Conservation (phyloP, 345 rosid species). For the Gynandropsis gynandra region DNA sequence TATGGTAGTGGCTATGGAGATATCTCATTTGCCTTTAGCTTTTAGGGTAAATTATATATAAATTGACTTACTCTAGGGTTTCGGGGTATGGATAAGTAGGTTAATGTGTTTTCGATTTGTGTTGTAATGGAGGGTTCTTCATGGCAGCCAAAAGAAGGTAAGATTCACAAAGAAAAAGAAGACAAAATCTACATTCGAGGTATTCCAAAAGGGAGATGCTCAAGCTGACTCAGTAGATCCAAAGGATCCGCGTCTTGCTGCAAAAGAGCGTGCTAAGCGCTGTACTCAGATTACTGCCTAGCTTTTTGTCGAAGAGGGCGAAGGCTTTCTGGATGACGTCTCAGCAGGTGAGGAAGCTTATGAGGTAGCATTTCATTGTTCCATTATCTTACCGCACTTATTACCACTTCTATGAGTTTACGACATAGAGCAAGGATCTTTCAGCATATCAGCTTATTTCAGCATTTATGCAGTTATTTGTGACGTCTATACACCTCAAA, state of each 20-base stretch:
- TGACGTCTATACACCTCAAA: background rate
- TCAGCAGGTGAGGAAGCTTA: slow-evolving; percentile 57
- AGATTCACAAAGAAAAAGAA: slow-evolving; percentile 96
- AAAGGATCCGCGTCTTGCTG: slow-evolving; percentile 49
- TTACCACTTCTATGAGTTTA: too few relatives aligned
- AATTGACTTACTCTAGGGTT: slow-evolving; percentile 20
- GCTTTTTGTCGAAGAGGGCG: too few relatives aligned
- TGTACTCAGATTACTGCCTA: slow-evolving; percentile 52
- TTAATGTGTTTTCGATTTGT: slow-evolving; percentile 16
- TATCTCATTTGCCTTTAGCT: too few relatives aligned
- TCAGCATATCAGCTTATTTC: too few relatives aligned
- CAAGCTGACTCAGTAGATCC: slow-evolving; percentile 24
- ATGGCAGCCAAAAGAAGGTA: too few relatives aligned
- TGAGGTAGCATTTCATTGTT: slow-evolving; percentile 37
- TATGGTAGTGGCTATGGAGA: too few relatives aligned
- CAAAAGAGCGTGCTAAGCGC: slow-evolving; percentile 65
- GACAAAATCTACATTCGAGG: slow-evolving; percentile 50
- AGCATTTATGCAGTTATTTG: too few relatives aligned
- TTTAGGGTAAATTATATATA: too few relatives aligned
- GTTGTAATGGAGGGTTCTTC: slow-evolving; percentile 22
- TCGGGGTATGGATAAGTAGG: slow-evolving; percentile 18
- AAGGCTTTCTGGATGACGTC: too few relatives aligned
- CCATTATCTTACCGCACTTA: background rate
- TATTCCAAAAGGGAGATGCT: slow-evolving; percentile 24
- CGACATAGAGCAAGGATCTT: too few relatives aligned